Percentiles rank a stretch among this genome's conserved stretches.
Evolutionary conservation across 768 basidiomycete genomes (phyloP).

Genomic region (Naematelia aurantialba): DNA sequence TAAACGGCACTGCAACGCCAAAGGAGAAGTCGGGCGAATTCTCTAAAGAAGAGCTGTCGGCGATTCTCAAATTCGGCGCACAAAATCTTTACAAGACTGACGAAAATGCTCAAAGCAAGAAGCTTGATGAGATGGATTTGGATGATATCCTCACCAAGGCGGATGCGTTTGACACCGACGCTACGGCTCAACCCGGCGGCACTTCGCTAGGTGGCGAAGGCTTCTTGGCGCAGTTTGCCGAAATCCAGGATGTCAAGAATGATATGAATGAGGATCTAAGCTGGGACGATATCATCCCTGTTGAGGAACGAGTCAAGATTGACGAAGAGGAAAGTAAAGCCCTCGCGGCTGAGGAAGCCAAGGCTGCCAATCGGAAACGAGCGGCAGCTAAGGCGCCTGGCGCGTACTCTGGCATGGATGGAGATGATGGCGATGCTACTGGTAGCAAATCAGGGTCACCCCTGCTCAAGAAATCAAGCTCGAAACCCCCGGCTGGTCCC

Average conservation of each 20-base stretch:
- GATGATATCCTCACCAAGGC: conserved; percentile 96
- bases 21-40: conserved; percentile 51
- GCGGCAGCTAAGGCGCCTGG: conserved; percentile 65
- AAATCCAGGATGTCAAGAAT: conserved; percentile 95
- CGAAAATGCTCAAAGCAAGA: conserved; percentile 83
- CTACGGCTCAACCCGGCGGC: conserved; percentile 73
- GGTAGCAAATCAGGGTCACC: conserved; percentile 56
- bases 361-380: conserved; percentile 68
- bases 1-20: conserved; percentile 64
- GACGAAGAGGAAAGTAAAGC: conserved; percentile 77
- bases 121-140: conserved; percentile 97
- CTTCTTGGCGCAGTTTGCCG: conserved; percentile 91
- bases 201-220: conserved; percentile 95
- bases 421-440: conserved; percentile 59
- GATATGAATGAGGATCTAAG: conserved; percentile 64
- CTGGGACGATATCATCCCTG: conserved; percentile 98
- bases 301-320: conserved; percentile 79
- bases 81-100: conserved; percentile 99
- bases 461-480: conserved; percentile 64
- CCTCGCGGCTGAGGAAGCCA: conserved; percentile 59
- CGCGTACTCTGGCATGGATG: conserved; percentile 86
- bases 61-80: conserved; percentile 97
- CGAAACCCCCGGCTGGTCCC: conserved; percentile 55
- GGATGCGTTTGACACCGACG: conserved; percentile 93
- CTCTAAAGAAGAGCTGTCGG: conserved; percentile 87